These are phyloP conservation scores for Trichophaea hybrida DNA, from an alignment of 2,329 filamentous ascomycete genomes.

Conservation along the genomic window DNA sequence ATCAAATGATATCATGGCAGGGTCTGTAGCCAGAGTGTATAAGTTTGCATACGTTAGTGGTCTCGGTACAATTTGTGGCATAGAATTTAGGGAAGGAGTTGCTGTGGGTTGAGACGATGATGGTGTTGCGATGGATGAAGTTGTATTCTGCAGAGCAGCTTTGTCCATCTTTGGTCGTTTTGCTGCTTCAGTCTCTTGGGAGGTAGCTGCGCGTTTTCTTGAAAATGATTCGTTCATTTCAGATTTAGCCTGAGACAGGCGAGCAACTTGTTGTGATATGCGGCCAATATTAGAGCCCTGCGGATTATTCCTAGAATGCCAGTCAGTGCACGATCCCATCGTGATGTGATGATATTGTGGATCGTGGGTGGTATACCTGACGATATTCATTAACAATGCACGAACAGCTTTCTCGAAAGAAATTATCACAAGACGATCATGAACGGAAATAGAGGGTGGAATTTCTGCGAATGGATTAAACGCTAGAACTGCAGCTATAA, in stretches of 20 bases:
- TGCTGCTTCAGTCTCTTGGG: constrained; percentile 59
- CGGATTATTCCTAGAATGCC: constrained; percentile 47
- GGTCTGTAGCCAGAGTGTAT: constrained; percentile 69
- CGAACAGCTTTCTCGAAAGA: constrained; percentile 92
- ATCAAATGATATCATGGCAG: constrained; percentile 63
- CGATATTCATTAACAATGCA: constrained; percentile 64
- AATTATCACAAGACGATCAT: constrained; percentile 65
- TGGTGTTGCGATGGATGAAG: constrained; percentile 31
- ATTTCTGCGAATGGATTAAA: constrained; percentile 84
- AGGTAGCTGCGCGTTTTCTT: constrained; percentile 61
- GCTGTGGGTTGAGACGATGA: constrained; percentile 46
- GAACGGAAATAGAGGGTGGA: constrained; percentile 60
- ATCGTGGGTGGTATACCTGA: constrained; percentile 19
- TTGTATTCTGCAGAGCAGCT: constrained; percentile 19
- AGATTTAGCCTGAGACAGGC: constrained; percentile 59
- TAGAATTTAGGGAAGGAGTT: constrained; percentile 14
- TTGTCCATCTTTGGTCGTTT: constrained; percentile 64
- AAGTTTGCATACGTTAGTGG: constrained; percentile 68
- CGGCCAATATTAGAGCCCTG: constrained; percentile 59
- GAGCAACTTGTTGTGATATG: constrained; percentile 78
- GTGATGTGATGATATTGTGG: constrained; percentile 1
- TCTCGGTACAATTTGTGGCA: constrained; percentile 45
- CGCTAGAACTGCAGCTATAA: constrained; percentile 68
- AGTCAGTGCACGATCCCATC: constrained; percentile 6
- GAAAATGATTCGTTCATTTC: constrained; percentile 67